Evolutionary conservation across 2,329 filamentous ascomycete genomes (phyloP).

Genomic region (Sarocladium kiliense): DNA sequence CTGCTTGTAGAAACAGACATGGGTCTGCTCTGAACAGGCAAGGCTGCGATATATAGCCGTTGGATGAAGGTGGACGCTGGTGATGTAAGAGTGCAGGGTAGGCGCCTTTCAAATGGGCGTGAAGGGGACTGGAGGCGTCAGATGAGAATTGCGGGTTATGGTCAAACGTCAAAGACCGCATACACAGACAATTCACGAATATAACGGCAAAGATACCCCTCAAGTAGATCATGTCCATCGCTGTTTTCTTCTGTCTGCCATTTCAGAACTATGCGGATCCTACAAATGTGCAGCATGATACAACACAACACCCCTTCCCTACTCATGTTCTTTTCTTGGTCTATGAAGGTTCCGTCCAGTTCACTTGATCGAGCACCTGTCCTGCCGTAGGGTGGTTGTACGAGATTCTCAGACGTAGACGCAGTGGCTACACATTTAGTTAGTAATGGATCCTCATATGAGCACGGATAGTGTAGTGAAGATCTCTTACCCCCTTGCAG

Average conservation of each 20-base stretch:
- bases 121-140: not conserved
- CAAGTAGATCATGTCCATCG: not conserved
- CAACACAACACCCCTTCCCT: not conserved
- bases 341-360: constrained; percentile 79
- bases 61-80: not conserved
- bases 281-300: not conserved
- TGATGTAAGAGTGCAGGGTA: not conserved
- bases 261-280: not conserved
- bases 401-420: constrained; percentile 78
- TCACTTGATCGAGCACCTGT: constrained; percentile 83
- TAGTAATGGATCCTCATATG: no score
- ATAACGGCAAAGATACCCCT: no score
- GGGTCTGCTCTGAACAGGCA: no score
- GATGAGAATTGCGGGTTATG: no score
- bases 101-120: no score
- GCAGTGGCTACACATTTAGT: constrained; percentile 58
- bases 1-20: no score
- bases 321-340: not conserved
- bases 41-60: no score
- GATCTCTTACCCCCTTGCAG: constrained; percentile 86
- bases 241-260: not conserved
- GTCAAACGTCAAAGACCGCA: no score
- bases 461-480: no score
- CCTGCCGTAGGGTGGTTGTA: constrained; percentile 68
- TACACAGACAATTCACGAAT: no score